Evolutionary conservation across 1,139 yeast species (phyloP), one percentile per base, ranked within the genome.

Genomic region (Protomyces lactucae-debilis): DNA sequence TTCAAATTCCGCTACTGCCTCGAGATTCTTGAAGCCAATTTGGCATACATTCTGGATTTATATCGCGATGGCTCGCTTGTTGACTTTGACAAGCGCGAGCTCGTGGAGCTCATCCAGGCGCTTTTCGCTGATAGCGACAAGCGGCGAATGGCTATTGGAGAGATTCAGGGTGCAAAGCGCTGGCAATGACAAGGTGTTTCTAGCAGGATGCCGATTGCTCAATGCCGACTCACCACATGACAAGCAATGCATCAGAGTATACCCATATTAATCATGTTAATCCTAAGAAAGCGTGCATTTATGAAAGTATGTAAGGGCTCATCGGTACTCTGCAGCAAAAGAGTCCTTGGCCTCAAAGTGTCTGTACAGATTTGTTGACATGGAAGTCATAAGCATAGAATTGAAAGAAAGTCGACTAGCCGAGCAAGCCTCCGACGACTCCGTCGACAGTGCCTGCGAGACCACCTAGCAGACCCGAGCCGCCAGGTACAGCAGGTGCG

Each of bases 21-120:
- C 12, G 74, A 74, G 64, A 68, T 77, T 35, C 69, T 77, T 28
- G 73, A 71, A 60, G 71, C 76, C 64, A 74, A 85, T 70, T 76
- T 91, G 73, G 84, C 80, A 43, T 87, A 85, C 53, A 90, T 91
- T 57, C 81, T 86, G 80, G 87, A 83, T 37, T 73, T 83, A 71
- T 87, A 86, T 70, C 86, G 86, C 71, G 84, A 84, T 67, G 95
- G 92, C 16, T 87, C 85, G 64, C 83, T 89, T 67, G 88, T 80
- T 68, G 91, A 90, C 70, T 81, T 88, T 66, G 77, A 82, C 8
- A 84, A 95, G 0, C 77, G 79, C 1, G 97, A 91, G 74, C 76
- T 92, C 64, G 78, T 85, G 3, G 73, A 76, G 9, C 76, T 91
- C 71, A 78, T 92, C n/a, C 72, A 75, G 53, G 77, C 85, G 52